Percentiles rank a stretch among this genome's conserved stretches.
These are phyloP conservation scores for Penicillium atrosanguineum DNA, from an alignment of 495 filamentous ascomycete species.

Conservation along the genomic window DNA sequence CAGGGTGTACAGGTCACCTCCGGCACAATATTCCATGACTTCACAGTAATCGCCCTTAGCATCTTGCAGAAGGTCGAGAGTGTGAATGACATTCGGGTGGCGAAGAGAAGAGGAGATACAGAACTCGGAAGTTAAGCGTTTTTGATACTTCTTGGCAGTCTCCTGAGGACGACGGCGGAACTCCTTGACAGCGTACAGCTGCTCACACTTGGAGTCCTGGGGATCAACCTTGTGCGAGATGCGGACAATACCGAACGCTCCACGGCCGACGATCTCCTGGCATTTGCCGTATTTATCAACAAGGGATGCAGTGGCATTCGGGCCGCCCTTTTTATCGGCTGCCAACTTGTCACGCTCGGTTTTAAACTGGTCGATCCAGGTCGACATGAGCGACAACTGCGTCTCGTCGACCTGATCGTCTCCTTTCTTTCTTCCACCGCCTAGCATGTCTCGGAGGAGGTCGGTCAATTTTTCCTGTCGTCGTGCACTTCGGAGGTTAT, in stretches of 20 bases:
- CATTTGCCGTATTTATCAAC: constrained; percentile 99
- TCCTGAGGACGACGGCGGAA: constrained; percentile 94
- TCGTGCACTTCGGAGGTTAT: constrained; percentile 80
- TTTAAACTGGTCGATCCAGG: constrained; percentile 92
- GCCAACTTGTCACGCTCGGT: constrained; percentile 77
- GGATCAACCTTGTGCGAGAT: constrained; percentile 97
- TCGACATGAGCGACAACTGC: constrained; percentile 89
- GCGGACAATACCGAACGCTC: constrained; percentile 94
- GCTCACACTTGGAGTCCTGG: constrained; percentile 74
- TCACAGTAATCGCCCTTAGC: constrained; percentile 98
- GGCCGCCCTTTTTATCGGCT: constrained; percentile 71
- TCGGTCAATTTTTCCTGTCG: constrained; percentile 95
- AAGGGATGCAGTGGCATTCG: constrained; percentile 75
- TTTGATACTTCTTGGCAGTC: constrained; percentile 94
- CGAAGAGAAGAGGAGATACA: constrained; percentile 96
- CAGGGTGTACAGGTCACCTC: constrained; percentile 93
- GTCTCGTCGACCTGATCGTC: constrained; percentile 65
- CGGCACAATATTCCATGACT: constrained; percentile 99
- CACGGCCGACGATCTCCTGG: constrained; percentile 95
- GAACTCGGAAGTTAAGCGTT: constrained; percentile 96
- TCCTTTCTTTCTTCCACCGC: constrained; percentile 69
- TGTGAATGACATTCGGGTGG: constrained; percentile 98
- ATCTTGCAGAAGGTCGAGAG: constrained; percentile 90
- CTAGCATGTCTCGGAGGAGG: constrained; percentile 81
- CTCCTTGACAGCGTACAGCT: constrained; percentile 96